Percentiles rank a stretch among this genome's conserved stretches.
Evolutionary conservation across 139 green algal genomes (phyloP).

Genomic region (Coccomyxa sp.): DNA sequence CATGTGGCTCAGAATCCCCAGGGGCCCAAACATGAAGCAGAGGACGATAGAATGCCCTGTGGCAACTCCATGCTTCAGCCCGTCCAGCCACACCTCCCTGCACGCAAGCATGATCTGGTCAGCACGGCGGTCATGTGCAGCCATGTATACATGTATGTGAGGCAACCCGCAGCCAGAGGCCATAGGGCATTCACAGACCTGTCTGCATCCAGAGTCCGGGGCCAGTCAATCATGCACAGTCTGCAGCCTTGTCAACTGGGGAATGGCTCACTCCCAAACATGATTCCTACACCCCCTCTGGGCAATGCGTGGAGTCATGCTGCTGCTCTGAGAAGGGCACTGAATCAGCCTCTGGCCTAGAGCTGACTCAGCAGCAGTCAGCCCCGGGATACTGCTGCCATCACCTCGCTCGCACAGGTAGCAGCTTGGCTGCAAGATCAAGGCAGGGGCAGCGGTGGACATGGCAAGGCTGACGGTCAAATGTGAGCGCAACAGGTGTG

Average conservation of each 20-base stretch:
- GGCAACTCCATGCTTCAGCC: constrained; percentile 43
- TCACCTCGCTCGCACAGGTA: neutral
- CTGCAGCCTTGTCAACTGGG: neutral
- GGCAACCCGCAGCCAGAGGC: too few species aligned
- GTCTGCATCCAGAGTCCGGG: neutral
- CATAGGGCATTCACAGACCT: neutral
- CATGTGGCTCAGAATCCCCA: constrained; percentile 73
- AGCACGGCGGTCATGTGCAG: too few species aligned
- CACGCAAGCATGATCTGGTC: too few species aligned
- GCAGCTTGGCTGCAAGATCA: neutral
- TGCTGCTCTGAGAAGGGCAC: neutral
- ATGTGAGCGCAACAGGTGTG: neutral
- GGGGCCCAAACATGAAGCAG: constrained; percentile 88
- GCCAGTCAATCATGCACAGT: neutral
- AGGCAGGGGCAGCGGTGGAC: neutral
- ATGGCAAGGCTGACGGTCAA: neutral
- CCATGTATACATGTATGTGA: too few species aligned
- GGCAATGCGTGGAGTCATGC: neutral
- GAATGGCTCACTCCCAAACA: too few species aligned
- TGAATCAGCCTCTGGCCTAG: neutral
- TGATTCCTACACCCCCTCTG: too few species aligned
- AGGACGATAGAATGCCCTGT: constrained; percentile 68
- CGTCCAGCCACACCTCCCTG: constrained; percentile 73
- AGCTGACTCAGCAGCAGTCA: too few species aligned
- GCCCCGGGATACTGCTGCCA: neutral